A percentile compares a stretch with the other conserved stretches of the same genome.
phyloP scores from a whole-genome alignment of 352 stramenopile species.

The Hyaloperonospora arabidopsidis region DNA sequence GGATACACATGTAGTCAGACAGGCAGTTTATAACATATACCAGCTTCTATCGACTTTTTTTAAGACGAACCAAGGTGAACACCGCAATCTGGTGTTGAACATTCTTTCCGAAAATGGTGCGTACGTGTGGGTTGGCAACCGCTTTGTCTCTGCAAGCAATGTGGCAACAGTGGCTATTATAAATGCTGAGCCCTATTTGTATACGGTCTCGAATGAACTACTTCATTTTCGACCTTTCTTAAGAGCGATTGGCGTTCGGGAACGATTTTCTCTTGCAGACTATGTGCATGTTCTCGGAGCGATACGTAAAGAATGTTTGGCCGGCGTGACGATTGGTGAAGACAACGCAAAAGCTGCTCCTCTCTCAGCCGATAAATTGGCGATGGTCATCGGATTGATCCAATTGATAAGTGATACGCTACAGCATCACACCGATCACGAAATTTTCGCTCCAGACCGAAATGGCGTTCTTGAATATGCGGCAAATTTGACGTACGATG shows the following conservation, averaged over 20 bases:
- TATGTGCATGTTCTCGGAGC: slow-evolving; percentile 49
- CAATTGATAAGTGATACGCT: slow-evolving; percentile 61
- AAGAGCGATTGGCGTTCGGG: slow-evolving; percentile 50
- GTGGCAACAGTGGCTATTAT: slow-evolving; percentile 43
- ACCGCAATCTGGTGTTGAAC: slow-evolving; percentile 24
- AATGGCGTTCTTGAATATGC: slow-evolving; percentile 35
- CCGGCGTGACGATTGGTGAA: slow-evolving; percentile 9
- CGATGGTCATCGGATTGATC: slow-evolving; percentile 50
- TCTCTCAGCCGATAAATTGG: slow-evolving; percentile 39
- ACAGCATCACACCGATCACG: slow-evolving; percentile 43
- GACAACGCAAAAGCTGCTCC: slow-evolving; percentile 6
- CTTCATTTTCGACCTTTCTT: slow-evolving; percentile 59
- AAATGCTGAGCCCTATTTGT: slow-evolving; percentile 62
- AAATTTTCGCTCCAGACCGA: slow-evolving; percentile 48
- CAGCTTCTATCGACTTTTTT: slow-evolving; percentile 49
- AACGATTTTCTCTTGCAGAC: slow-evolving; percentile 45
- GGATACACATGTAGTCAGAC: slow-evolving; percentile 41
- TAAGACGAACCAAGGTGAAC: slow-evolving; percentile 28
- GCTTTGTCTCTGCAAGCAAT: slow-evolving; percentile 44
- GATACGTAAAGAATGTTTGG: slow-evolving; percentile 42
- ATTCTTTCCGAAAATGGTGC: slow-evolving; percentile 36
- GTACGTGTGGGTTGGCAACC: slow-evolving; percentile 56
- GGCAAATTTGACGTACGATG: slow-evolving; percentile 52
- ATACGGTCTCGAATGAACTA: slow-evolving; percentile 49
- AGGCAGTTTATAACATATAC: slow-evolving; percentile 56